A percentile compares a stretch with the other conserved stretches of the same genome.
These are phyloP conservation scores for Tylopilus subfusipes DNA, from an alignment of 768 basidiomycete genomes.

Conservation along the genomic window DNA sequence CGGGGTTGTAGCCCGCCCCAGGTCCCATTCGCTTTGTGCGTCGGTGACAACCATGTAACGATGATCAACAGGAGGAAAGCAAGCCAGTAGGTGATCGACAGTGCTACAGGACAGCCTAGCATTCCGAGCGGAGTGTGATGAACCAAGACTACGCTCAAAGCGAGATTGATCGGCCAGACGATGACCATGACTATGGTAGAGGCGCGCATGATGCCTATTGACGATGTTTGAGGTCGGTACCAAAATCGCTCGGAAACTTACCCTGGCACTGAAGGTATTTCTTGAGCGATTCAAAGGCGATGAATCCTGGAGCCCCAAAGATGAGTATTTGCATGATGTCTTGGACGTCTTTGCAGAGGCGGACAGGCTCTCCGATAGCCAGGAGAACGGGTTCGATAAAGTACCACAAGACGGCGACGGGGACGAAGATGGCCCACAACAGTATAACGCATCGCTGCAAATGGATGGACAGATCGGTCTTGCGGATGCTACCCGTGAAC, in stretches of 20 bases:
- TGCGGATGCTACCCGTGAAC: conserved; percentile 58
- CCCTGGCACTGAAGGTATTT: conserved; percentile 82
- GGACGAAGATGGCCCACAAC: conserved; percentile 61
- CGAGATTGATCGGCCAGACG: conserved; percentile 64
- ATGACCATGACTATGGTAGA: conserved; percentile 62
- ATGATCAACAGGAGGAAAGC: conserved; percentile 55
- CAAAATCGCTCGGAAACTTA: conserved; percentile 22
- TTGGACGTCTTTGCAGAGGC: conserved; percentile 60
- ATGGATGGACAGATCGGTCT: conserved; percentile 67
- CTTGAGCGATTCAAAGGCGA: conserved; percentile 73
- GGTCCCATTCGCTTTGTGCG: conserved; percentile 53
- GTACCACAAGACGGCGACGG: conserved; percentile 60
- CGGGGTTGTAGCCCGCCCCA: conserved; percentile 58
- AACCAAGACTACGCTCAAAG: conserved; percentile 56
- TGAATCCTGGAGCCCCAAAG: conserved; percentile 66
- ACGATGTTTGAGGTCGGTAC: neutral
- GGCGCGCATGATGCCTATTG: conserved; percentile 68
- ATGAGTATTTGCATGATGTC: conserved; percentile 61
- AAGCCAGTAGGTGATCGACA: conserved; percentile 69
- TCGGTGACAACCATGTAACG: conserved; percentile 47
- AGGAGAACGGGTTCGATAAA: conserved; percentile 62
- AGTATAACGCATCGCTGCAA: conserved; percentile 67
- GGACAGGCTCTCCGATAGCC: conserved; percentile 55
- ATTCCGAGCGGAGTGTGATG: conserved; percentile 62
- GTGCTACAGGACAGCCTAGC: conserved; percentile 62